phyloP scores from a whole-genome alignment of 768 basidiomycete genomes.

The Psilocybe cyanescens region DNA sequence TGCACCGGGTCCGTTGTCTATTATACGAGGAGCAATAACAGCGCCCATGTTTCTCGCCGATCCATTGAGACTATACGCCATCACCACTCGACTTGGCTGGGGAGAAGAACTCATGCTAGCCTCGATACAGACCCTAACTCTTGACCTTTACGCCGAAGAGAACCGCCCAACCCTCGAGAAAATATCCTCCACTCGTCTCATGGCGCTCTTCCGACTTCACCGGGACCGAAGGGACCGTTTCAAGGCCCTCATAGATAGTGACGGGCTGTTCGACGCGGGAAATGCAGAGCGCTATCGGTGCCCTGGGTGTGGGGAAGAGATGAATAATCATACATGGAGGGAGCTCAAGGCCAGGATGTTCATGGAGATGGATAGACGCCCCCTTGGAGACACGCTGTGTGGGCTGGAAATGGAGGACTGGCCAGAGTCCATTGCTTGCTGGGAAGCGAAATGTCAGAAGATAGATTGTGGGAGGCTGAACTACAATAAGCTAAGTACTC shows the following conservation, averaged over 20 bases:
- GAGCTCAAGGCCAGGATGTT: slow-evolving; percentile 42
- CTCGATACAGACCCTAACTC: slow-evolving; percentile 41
- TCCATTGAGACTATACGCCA: slow-evolving; percentile 51
- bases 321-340: slow-evolving; percentile 42
- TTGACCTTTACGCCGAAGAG: slow-evolving; percentile 40
- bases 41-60: slow-evolving; percentile 44
- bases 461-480: slow-evolving; percentile 33
- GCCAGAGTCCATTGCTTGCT: slow-evolving; percentile 43
- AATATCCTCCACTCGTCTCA: slow-evolving; percentile 37
- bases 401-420: slow-evolving; percentile 46
- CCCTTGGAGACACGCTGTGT: slow-evolving; percentile 40
- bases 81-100: slow-evolving; percentile 49
- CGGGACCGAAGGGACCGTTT: slow-evolving; percentile 41
- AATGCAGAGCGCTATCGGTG: slow-evolving; percentile 36
- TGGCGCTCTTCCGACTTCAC: slow-evolving; percentile 45
- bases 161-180: slow-evolving; percentile 33
- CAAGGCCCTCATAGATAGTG: slow-evolving; percentile 37
- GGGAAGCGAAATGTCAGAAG: slow-evolving; percentile 38
- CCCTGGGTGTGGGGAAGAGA: slow-evolving; percentile 33
- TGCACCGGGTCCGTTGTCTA: slow-evolving; percentile 44
- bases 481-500: slow-evolving; percentile 38
- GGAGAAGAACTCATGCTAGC: slow-evolving; percentile 46
- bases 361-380: slow-evolving; percentile 41
- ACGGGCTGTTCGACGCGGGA: slow-evolving; percentile 39
- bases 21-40: slow-evolving; percentile 44